Base-by-base conservation (phyloP, 495 filamentous ascomycete species). In the Articulospora tetracladia region DNA sequence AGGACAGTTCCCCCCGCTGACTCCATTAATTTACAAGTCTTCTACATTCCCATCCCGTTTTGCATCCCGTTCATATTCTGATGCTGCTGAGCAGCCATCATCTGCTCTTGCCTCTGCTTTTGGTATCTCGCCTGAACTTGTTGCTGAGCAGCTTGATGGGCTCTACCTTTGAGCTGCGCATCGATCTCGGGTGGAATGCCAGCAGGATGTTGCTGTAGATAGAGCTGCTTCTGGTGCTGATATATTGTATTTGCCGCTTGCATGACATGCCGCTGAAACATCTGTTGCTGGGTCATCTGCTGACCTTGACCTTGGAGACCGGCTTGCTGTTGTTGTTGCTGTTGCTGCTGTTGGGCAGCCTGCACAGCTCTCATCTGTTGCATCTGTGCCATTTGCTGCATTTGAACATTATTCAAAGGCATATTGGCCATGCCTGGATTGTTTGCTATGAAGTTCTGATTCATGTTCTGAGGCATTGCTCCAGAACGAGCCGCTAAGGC, bases 381-480 rank as follows among this genome's bases (percentile, higher is more conserved):
- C 57, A 68, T 66, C 58, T 73, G 70, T 32, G 74, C 72, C 27
- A 73, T 63, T 34, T 70, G 67, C 28, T 63, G 63, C 52, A 73
- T 67, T 30, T 72, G 64, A 44, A 69, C 66, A 3, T 50, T 50
- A 25, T 30, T 64, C 51, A 61, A 52, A 15, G 25, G 71, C 39
- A 70, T 63, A 60, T 70, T 68, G 28, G 63, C 59, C 24, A 69
- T 59, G 17, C 69, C 64, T 24, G 61, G 64, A 47, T 68, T 69
- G 30, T 68, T 68, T 27, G 66, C 67, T 20, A 66, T 63, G 36
- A 73, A 67, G 28, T 71, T 59, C 48, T 65, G 68, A 20, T 61
- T 61, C 57, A 63, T 68, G 39, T 54, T 58, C 30, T 13, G 60
- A n/a, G 52, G 61, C 46, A 62, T 50, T 8, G 34, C 44, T 44